Conservation (phyloP, 768 basidiomycete species). For the Melanogaster broomeanus region DNA sequence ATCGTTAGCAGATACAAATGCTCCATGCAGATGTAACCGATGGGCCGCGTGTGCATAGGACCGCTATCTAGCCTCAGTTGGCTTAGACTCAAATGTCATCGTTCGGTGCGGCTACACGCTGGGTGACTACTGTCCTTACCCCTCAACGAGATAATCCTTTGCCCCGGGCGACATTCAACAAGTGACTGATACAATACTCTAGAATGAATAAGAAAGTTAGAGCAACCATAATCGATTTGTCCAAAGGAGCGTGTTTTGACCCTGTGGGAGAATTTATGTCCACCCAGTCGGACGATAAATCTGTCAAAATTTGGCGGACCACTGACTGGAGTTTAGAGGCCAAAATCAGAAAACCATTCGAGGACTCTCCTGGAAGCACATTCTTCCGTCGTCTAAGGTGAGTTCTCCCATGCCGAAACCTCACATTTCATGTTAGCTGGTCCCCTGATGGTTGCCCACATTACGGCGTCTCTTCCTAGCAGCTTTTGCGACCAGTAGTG, state of each 20-base stretch:
- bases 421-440: constrained; percentile 60
- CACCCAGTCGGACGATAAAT: constrained; percentile 96
- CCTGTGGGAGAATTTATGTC: constrained; percentile 97
- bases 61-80: constrained; percentile 89
- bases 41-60: constrained; percentile 95
- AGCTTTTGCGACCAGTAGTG: constrained; percentile 6
- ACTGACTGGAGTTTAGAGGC: constrained; percentile 88
- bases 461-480: constrained; percentile 13
- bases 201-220: constrained; percentile 85
- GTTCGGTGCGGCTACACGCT: constrained; percentile 95
- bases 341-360: constrained; percentile 87
- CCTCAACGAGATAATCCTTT: background rate
- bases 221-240: constrained; percentile 94
- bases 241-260: constrained; percentile 99
- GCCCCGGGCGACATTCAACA: too few relatives aligned
- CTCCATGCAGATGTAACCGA: constrained; percentile 82
- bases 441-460: constrained; percentile 77
- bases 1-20: constrained; percentile 1
- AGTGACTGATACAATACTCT: background rate
- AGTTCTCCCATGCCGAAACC: background rate
- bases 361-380: constrained; percentile 91
- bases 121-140: constrained; percentile 46
- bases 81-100: constrained; percentile 86
- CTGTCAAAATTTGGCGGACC: constrained; percentile 96
- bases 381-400: constrained; percentile 92